Evolutionary conservation across 768 basidiomycete species (phyloP).

Genomic region (Suillus decipiens): DNA sequence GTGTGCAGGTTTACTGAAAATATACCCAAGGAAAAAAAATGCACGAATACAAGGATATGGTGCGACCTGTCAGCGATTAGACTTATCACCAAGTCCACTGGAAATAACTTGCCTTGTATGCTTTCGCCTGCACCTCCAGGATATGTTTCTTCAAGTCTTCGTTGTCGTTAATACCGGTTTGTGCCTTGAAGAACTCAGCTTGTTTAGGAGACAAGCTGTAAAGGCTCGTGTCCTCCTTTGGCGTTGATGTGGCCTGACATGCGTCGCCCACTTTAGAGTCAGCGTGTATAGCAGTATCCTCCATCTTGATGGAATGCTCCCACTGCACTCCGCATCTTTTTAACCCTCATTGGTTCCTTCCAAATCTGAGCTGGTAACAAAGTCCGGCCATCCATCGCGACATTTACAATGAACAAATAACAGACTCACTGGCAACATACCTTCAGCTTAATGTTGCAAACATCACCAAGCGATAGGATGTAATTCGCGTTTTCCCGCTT

Average conservation of each 20-base stretch:
- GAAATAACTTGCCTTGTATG: conserved; percentile 23
- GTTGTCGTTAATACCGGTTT: conserved; percentile 28
- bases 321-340: too few species aligned
- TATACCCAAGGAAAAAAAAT: not conserved
- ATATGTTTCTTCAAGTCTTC: conserved; percentile 29
- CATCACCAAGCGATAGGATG: too few species aligned
- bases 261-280: not conserved
- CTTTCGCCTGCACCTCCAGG: conserved; percentile 27
- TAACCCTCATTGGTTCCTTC: too few species aligned
- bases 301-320: not conserved
- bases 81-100: not conserved
- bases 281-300: not conserved
- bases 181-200: conserved; percentile 24
- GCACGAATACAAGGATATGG: not conserved
- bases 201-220: conserved; percentile 8
- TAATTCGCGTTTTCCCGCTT: too few species aligned
- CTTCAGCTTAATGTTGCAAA: too few species aligned
- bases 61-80: not conserved
- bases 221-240: not conserved
- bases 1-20: not conserved
- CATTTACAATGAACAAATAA: too few species aligned
- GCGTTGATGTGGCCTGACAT: too few species aligned
- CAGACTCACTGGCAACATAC: too few species aligned
- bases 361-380: too few species aligned
- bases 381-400: too few species aligned